phyloP scores from a whole-genome alignment of 306 rosid genomes.

The Cucurbita maxima region DNA sequence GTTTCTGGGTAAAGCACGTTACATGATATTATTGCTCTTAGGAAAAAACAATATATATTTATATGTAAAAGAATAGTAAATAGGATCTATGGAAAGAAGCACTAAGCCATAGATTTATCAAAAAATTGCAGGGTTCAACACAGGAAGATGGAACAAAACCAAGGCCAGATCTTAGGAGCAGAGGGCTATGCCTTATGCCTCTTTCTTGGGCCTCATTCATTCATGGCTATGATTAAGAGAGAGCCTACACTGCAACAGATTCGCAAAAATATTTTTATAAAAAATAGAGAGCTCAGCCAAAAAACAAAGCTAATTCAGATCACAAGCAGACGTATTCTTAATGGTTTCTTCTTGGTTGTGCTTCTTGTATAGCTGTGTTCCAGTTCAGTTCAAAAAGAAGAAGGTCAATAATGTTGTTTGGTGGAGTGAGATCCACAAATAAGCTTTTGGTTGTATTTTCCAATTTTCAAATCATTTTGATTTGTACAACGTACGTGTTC shows the following conservation, averaged over 20 bases:
- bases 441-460: neutral
- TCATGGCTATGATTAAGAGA: constrained; percentile 19
- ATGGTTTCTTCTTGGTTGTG: neutral
- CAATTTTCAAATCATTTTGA: neutral
- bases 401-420: constrained; percentile 4
- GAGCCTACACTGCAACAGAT: neutral
- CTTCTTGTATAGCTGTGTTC: constrained; percentile 7
- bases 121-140: constrained; percentile 19
- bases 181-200: constrained; percentile 53
- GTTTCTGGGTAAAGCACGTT: neutral
- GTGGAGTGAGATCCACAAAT: neutral
- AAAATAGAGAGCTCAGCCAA: neutral
- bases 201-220: constrained; percentile 32
- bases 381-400: neutral
- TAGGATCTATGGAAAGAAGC: neutral
- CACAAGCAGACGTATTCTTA: neutral
- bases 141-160: constrained; percentile 13
- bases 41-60: neutral
- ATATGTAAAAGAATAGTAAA: neutral
- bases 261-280: neutral
- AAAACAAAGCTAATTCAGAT: neutral
- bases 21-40: neutral
- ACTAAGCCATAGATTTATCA: neutral
- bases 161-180: constrained; percentile 33
- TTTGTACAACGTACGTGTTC: neutral